Evolutionary conservation across 331 rosid genomes (phyloP).

Genomic region (Stylosanthes scabra): DNA sequence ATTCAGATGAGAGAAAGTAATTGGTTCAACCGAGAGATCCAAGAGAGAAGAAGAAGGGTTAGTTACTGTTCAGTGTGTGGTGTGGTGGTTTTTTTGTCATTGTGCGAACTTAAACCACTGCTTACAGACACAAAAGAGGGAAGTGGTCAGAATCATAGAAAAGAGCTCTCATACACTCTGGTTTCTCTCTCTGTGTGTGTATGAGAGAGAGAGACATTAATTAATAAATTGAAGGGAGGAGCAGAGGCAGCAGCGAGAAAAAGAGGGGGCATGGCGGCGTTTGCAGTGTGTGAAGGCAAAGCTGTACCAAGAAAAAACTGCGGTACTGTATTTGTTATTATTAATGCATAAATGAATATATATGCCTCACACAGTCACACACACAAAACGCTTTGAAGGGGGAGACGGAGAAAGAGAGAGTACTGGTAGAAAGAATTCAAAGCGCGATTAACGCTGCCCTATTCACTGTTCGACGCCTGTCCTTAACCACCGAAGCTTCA

Average conservation of each 20-base stretch:
- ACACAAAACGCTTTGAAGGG: slow-evolving; percentile 27
- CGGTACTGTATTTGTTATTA: slow-evolving; percentile 42
- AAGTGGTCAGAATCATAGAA: slow-evolving; percentile 51
- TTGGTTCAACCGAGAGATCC: slow-evolving; percentile 21
- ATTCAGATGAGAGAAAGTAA: not conserved
- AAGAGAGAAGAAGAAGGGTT: slow-evolving; percentile 11
- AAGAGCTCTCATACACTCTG: slow-evolving; percentile 63
- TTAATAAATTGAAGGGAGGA: slow-evolving; percentile 52
- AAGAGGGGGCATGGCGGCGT: slow-evolving; percentile 87
- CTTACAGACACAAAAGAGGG: slow-evolving; percentile 55
- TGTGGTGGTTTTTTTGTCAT: slow-evolving; percentile 51
- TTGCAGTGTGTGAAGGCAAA: slow-evolving; percentile 56
- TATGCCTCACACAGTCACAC: not conserved
- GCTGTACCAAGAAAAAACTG: slow-evolving; percentile 45
- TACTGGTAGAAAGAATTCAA: slow-evolving; percentile 33
- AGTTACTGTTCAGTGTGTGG: slow-evolving; percentile 25
- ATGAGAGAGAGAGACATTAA: slow-evolving; percentile 14
- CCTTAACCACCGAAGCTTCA: slow-evolving; percentile 42
- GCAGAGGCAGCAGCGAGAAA: slow-evolving; percentile 56
- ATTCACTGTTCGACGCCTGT: slow-evolving; percentile 45
- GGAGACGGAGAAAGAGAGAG: not conserved
- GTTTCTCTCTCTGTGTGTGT: slow-evolving; percentile 39
- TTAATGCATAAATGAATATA: slow-evolving; percentile 39
- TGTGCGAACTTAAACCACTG: slow-evolving; percentile 44
- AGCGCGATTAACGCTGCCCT: slow-evolving; percentile 62